Percentiles rank a stretch among this genome's conserved stretches.
Conservation (phyloP, 2,329 filamentous ascomycete genomes). For the Calycina herbarum region DNA sequence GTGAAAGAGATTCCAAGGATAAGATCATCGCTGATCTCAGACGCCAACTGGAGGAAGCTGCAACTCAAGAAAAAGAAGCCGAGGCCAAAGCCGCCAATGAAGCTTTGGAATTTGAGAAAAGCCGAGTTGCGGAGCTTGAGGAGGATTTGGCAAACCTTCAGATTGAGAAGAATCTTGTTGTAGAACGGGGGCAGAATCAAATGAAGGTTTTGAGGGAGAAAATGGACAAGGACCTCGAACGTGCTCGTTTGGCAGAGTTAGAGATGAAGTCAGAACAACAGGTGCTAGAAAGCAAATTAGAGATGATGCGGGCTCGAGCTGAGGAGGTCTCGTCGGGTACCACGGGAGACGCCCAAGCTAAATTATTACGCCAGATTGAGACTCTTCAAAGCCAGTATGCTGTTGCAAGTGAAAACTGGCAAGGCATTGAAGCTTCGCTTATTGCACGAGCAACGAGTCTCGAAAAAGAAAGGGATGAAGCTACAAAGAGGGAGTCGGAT, state of each 20-base stretch:
- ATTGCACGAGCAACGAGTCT: slow-evolving; percentile 73
- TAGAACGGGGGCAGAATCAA: slow-evolving; percentile 69
- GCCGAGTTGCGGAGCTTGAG: slow-evolving; percentile 55
- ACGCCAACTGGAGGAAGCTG: slow-evolving; percentile 66
- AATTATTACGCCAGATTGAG: slow-evolving; percentile 90
- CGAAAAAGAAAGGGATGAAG: slow-evolving; percentile 90
- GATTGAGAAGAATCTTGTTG: slow-evolving; percentile 74
- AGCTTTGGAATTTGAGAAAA: slow-evolving; percentile 65
- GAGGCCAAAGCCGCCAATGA: slow-evolving; percentile 67
- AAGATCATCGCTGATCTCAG: slow-evolving; percentile 67
- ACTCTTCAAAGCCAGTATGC: slow-evolving; percentile 94
- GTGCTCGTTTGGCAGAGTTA: slow-evolving; percentile 64
- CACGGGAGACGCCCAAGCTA: slow-evolving; percentile 81
- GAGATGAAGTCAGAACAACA: slow-evolving; percentile 79
- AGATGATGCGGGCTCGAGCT: slow-evolving; percentile 78
- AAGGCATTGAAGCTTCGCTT: slow-evolving; percentile 87
- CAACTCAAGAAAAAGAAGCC: slow-evolving; percentile 64
- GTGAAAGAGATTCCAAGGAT: slow-evolving; percentile 63
- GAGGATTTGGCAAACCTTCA: slow-evolving; percentile 63
- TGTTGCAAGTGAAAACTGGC: slow-evolving; percentile 95
- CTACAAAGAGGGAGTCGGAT: slow-evolving; percentile 78
- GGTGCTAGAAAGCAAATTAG: slow-evolving; percentile 83
- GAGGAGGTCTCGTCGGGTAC: slow-evolving; percentile 87
- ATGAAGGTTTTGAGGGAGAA: slow-evolving; percentile 73
- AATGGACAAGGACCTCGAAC: slow-evolving; percentile 70